phyloP scores from a whole-genome alignment of 805 yeast species.

The Saccharomycopsis amapae region DNA sequence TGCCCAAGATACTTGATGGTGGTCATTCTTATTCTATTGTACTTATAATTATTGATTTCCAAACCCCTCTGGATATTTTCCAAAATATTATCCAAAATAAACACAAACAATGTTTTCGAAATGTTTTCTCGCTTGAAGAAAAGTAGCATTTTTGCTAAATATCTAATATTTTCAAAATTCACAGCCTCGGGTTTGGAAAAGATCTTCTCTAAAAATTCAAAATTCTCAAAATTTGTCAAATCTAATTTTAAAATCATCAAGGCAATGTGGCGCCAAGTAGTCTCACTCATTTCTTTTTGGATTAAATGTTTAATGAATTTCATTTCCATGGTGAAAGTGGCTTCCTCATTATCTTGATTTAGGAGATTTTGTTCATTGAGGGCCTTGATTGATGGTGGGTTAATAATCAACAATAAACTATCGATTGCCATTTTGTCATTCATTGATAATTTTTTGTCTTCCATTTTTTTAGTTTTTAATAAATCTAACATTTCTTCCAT shows the following conservation, averaged over 20 bases:
- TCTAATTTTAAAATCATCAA: conserved; percentile 34
- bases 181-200: conserved; percentile 58
- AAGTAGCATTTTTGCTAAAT: conserved; percentile 43
- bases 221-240: conserved; percentile 16
- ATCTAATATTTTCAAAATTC: conserved; percentile 46
- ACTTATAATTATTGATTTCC: conserved; percentile 53
- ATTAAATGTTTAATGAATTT: conserved; percentile 44
- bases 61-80: conserved; percentile 62
- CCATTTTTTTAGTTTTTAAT: conserved; percentile 43
- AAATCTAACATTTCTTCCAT: conserved; percentile 56
- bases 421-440: conserved; percentile 54
- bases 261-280: conserved; percentile 31
- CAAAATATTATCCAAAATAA: conserved; percentile 51
- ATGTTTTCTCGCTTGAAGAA: conserved; percentile 24
- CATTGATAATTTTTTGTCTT: conserved; percentile 41
- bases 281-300: conserved; percentile 40
- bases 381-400: conserved; percentile 44
- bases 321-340: conserved; percentile 33
- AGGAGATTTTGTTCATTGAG: conserved; percentile 24
- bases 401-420: conserved; percentile 44
- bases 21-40: conserved; percentile 55
- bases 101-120: conserved; percentile 36
- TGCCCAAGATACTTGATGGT: conserved; percentile 47
- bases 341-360: conserved; percentile 9
- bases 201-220: conserved; percentile 29